phyloP scores from a whole-genome alignment of 371 early-diverging fungal species.

The Mortierella sp. region DNA sequence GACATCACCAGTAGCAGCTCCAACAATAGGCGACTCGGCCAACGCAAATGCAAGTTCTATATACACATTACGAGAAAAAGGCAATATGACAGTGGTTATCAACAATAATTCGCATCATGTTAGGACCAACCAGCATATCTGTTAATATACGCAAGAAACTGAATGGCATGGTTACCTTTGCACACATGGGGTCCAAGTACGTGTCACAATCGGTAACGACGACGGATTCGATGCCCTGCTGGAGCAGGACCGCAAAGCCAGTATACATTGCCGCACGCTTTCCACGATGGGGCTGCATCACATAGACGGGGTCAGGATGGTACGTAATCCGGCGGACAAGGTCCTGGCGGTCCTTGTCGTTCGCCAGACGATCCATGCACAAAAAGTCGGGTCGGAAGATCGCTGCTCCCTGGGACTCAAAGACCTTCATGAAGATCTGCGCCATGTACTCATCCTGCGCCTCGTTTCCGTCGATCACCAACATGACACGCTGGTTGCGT shows the following conservation, averaged over 20 bases:
- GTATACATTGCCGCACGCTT: slow-evolving; percentile 80
- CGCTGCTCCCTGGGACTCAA: slow-evolving; percentile 62
- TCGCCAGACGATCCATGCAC: slow-evolving; percentile 48
- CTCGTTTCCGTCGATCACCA: slow-evolving; percentile 75
- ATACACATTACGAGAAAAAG: background rate
- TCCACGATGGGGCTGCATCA: slow-evolving; percentile 72
- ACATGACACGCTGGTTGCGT: slow-evolving; percentile 64
- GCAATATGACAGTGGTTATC: background rate
- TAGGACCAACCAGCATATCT: background rate
- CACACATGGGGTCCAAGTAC: slow-evolving; percentile 66
- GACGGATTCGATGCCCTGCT: slow-evolving; percentile 69
- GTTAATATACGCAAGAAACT: background rate
- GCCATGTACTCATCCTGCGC: slow-evolving; percentile 73
- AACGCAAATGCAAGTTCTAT: slow-evolving; percentile 67
- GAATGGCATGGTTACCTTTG: slow-evolving; percentile 30
- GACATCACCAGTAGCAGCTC: slow-evolving; percentile 78
- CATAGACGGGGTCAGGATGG: slow-evolving; percentile 64
- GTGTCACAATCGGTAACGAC: slow-evolving; percentile 80
- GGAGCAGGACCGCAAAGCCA: slow-evolving; percentile 68
- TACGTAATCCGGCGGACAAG: slow-evolving; percentile 53
- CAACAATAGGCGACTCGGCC: slow-evolving; percentile 66
- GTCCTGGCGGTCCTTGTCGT: slow-evolving; percentile 45
- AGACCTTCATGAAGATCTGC: slow-evolving; percentile 66
- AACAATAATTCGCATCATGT: background rate
- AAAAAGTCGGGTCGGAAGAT: slow-evolving; percentile 61